phyloP scores from a whole-genome alignment of 2,329 filamentous ascomycete species.

The Bipolaris oryzae region DNA sequence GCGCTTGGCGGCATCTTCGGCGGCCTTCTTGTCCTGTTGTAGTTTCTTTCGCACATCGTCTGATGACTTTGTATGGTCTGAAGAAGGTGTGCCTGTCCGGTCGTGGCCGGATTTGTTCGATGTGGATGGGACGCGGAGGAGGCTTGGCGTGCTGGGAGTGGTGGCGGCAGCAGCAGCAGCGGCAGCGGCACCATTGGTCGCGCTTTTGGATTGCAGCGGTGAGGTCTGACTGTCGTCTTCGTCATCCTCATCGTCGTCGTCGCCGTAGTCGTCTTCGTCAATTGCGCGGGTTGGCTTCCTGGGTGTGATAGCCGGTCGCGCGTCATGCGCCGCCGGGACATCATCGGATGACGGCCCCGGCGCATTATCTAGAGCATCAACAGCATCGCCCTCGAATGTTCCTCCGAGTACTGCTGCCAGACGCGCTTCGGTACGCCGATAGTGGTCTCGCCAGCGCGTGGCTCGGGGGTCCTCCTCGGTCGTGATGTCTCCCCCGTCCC shows the following conservation, averaged over 20 bases:
- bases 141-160: conserved; percentile 66
- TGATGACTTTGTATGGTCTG: conserved; percentile 68
- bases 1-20: conserved; percentile 84
- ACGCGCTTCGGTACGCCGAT: conserved; percentile 75
- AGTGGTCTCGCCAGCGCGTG: conserved; percentile 74
- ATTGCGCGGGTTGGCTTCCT: conserved; percentile 80
- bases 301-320: conserved; percentile 58
- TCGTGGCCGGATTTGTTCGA: conserved; percentile 66
- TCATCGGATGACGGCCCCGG: conserved; percentile 33
- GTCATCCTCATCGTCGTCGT: conserved; percentile 69
- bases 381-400: conserved; percentile 32
- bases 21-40: conserved; percentile 88
- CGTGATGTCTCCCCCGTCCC: conserved; percentile 49
- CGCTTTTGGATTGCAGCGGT: conserved; percentile 57
- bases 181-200: conserved; percentile 61
- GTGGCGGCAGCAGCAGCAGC: conserved; percentile 60
- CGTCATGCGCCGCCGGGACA: conserved; percentile 49
- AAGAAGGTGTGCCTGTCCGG: conserved; percentile 61
- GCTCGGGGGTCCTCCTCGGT: conserved; percentile 55
- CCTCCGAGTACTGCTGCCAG: conserved; percentile 75
- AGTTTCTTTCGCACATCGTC: conserved; percentile 92
- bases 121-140: conserved; percentile 68
- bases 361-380: conserved; percentile 35
- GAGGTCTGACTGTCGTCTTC: conserved; percentile 53
- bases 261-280: conserved; percentile 84